These are phyloP conservation scores for Phaeosphaeriaceae sp. DNA, from an alignment of 2,329 filamentous ascomycete genomes.

Conservation along the genomic window DNA sequence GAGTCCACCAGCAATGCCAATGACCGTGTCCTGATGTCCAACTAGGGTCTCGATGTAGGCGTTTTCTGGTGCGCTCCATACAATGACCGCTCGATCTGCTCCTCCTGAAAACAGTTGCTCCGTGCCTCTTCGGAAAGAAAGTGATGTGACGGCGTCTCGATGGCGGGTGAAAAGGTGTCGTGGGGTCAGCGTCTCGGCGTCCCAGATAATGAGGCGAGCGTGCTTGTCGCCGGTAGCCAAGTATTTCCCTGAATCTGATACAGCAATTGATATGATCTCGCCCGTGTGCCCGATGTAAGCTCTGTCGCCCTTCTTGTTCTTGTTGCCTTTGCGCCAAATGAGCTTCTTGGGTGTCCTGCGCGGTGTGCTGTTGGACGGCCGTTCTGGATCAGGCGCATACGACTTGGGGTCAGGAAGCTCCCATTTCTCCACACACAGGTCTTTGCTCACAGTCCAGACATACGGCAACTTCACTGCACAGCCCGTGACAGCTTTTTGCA, in stretches of 20 bases:
- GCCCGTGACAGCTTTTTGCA: conserved; percentile 77
- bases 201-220: conserved; percentile 85
- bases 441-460: conserved; percentile 88
- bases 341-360: conserved; percentile 69
- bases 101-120: conserved; percentile 94
- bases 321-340: conserved; percentile 67
- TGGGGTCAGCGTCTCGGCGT: conserved; percentile 78
- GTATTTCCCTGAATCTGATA: conserved; percentile 87
- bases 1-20: conserved; percentile 70
- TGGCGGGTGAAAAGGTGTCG: conserved; percentile 90
- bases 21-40: conserved; percentile 90
- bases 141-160: conserved; percentile 81
- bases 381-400: conserved; percentile 27
- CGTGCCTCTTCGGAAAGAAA: conserved; percentile 83
- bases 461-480: conserved; percentile 81
- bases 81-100: conserved; percentile 91
- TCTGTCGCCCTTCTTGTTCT: conserved; percentile 66
- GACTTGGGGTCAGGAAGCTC: conserved; percentile 68
- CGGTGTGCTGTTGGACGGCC: conserved; percentile 56
- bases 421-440: conserved; percentile 88
- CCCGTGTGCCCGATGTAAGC: conserved; percentile 75
- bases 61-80: conserved; percentile 90
- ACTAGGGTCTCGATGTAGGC: conserved; percentile 96
- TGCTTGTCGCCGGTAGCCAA: conserved; percentile 90
- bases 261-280: conserved; percentile 82